Conservation (phyloP, 495 filamentous ascomycete species). For the Margaritispora aquatica region DNA sequence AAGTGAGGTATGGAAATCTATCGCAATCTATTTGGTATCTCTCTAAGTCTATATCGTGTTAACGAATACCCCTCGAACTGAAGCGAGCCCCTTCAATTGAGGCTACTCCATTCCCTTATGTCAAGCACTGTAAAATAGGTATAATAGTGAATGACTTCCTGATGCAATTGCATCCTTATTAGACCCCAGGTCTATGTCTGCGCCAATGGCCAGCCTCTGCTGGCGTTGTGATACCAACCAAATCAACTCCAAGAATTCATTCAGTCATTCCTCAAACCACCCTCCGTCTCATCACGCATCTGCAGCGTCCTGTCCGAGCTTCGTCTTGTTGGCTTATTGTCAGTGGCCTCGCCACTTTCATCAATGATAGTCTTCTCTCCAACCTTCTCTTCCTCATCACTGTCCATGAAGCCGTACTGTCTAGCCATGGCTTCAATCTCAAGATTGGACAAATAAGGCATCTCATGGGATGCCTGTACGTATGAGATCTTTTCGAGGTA, state of each 20-base stretch:
- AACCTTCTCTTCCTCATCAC: constrained; percentile 15
- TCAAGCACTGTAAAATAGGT: not conserved
- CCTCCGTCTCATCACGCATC: not conserved
- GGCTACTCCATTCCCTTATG: too few relatives aligned
- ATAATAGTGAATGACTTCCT: not conserved
- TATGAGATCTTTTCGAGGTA: constrained; percentile 68
- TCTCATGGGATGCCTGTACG: constrained; percentile 60
- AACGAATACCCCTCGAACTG: too few relatives aligned
- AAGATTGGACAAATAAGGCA: constrained; percentile 57
- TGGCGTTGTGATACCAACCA: too few relatives aligned
- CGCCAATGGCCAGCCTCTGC: too few relatives aligned
- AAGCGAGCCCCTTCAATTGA: too few relatives aligned
- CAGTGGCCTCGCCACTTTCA: not conserved
- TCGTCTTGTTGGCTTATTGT: not conserved
- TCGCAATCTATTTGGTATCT: not conserved
- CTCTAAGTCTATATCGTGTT: not conserved
- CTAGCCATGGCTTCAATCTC: constrained; percentile 47
- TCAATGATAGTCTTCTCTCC: constrained; percentile 7
- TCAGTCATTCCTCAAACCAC: constrained; percentile 4
- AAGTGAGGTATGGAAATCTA: too few relatives aligned
- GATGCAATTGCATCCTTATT: not conserved
- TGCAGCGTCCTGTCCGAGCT: not conserved
- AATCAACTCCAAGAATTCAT: not conserved
- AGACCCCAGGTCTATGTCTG: too few relatives aligned
- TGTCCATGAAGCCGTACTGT: constrained; percentile 18